These are phyloP conservation scores for Domatiomyces catenatus DNA, from an alignment of 2,329 filamentous ascomycete species.

Conservation along the genomic window DNA sequence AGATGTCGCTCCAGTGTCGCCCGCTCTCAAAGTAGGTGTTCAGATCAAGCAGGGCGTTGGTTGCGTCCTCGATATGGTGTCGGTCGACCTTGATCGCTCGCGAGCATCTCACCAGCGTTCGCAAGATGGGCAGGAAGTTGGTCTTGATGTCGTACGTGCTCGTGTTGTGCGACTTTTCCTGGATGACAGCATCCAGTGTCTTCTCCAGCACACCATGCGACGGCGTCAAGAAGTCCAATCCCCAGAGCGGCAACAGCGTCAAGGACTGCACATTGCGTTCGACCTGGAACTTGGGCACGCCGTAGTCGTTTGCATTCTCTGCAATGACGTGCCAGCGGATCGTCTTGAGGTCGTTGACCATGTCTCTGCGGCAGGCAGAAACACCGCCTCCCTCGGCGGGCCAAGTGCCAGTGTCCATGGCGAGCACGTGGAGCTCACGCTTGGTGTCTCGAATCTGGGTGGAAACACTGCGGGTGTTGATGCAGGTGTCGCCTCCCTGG, in stretches of 20 bases:
- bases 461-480: constrained; percentile 33
- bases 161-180: constrained; percentile 30
- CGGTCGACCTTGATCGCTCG: constrained; percentile 31
- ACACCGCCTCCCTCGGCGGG: constrained; percentile 40
- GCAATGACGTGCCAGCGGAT: constrained; percentile 42
- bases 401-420: constrained; percentile 39
- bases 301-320: constrained; percentile 41
- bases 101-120: constrained; percentile 35
- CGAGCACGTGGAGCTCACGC: constrained; percentile 36
- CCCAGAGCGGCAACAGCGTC: constrained; percentile 41
- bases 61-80: constrained; percentile 30
- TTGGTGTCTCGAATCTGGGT: constrained; percentile 35
- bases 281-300: constrained; percentile 40
- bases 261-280: constrained; percentile 41
- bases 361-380: constrained; percentile 39
- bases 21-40: constrained; percentile 36
- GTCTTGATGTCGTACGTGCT: constrained; percentile 34
- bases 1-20: constrained; percentile 34
- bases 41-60: constrained; percentile 34
- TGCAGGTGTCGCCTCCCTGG: constrained; percentile 37
- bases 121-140: constrained; percentile 40
- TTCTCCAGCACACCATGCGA: constrained; percentile 41
- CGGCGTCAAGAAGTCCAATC: constrained; percentile 37
- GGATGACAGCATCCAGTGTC: constrained; percentile 36
- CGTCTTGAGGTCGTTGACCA: constrained; percentile 39